A percentile compares a stretch with the other conserved stretches of the same genome.
phyloP scores from a whole-genome alignment of 768 basidiomycete genomes.

The Lactarius sanguifluus region DNA sequence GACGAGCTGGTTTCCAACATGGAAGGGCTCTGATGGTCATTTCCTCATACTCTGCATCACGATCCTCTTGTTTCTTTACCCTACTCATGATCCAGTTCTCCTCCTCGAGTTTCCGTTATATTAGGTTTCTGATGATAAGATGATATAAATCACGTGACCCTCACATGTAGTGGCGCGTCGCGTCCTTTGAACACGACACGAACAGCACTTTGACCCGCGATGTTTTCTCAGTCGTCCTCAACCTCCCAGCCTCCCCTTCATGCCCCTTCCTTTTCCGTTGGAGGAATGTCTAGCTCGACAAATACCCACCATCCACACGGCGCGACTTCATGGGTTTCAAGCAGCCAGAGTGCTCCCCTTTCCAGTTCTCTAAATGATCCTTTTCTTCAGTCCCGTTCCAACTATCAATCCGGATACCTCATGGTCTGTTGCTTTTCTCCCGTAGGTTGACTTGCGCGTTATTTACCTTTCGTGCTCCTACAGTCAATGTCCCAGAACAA shows the following conservation, averaged over 20 bases:
- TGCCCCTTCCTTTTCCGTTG: constrained; percentile 48
- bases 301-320: constrained; percentile 45
- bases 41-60: not conserved
- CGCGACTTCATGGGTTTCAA: constrained; percentile 54
- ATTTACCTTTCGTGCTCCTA: not conserved
- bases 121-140: not conserved
- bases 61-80: not conserved
- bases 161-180: not conserved
- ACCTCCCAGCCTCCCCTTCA: not conserved
- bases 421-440: constrained; percentile 50
- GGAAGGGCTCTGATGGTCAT: constrained; percentile 41
- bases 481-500: constrained; percentile 66
- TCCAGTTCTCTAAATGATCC: constrained; percentile 61
- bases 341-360: constrained; percentile 45
- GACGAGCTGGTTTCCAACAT: constrained; percentile 78
- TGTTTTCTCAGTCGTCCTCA: constrained; percentile 25
- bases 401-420: constrained; percentile 80
- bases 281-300: constrained; percentile 57
- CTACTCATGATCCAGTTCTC: not conserved
- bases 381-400: constrained; percentile 68
- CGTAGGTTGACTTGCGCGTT: not conserved
- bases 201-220: not conserved
- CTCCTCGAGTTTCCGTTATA: not conserved
- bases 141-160: not conserved
- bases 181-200: not conserved